Evolutionary conservation across 306 rosid species (phyloP).

Genomic region (Phaseolus lunatus): DNA sequence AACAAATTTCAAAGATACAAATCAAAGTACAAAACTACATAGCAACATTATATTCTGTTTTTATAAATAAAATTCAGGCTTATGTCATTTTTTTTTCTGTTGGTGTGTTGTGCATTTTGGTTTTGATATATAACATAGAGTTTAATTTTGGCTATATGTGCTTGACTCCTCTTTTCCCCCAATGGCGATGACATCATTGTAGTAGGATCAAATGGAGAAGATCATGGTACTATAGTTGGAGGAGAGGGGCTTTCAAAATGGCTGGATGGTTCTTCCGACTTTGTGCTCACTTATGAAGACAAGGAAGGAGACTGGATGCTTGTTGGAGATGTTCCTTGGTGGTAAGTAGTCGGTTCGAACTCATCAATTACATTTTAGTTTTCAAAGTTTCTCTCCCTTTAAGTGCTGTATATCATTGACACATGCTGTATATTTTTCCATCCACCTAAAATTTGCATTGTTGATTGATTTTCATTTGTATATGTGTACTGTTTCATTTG

Average conservation of each 20-base stretch:
- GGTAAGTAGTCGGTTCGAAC: conserved; percentile 54
- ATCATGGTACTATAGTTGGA: conserved; percentile 40
- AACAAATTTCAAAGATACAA: conserved; percentile 8
- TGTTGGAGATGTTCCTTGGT: conserved; percentile 96
- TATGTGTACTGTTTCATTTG: background rate
- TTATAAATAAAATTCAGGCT: background rate
- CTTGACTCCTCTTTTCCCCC: background rate
- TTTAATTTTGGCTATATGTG: conserved; percentile 1
- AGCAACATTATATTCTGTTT: background rate
- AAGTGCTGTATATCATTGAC: background rate
- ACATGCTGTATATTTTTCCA: conserved; percentile 1
- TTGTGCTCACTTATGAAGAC: conserved; percentile 85
- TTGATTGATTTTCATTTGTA: background rate
- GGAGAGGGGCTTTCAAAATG: conserved; percentile 53
- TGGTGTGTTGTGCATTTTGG: background rate
- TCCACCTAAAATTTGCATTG: background rate
- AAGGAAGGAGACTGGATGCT: conserved; percentile 83
- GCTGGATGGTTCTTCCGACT: conserved; percentile 66
- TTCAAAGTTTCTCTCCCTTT: background rate
- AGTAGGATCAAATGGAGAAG: conserved; percentile 56
- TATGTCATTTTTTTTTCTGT: background rate
- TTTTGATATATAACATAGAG: background rate
- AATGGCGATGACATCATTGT: conserved; percentile 14
- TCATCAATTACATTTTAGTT: conserved; percentile 8
- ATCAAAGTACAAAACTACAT: background rate